phyloP scores from a whole-genome alignment of 176 grass and related monocot species.

The Eremochloa ophiuroides region DNA sequence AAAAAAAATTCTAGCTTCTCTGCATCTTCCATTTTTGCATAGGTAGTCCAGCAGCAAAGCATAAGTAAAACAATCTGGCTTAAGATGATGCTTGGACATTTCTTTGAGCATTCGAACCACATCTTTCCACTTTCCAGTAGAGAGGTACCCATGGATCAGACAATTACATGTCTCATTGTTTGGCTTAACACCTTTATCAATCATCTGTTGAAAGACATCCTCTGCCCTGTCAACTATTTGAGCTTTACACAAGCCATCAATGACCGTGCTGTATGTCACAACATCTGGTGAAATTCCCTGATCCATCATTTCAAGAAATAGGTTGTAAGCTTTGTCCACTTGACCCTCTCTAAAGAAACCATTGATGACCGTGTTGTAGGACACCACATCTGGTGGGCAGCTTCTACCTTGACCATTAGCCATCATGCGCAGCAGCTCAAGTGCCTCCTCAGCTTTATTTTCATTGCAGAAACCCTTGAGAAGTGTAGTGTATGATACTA shows the following conservation, averaged over 20 bases:
- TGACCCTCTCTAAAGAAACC: slow-evolving; percentile 20
- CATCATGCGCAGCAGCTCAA: slow-evolving; percentile 29
- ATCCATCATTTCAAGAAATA: too few relatives aligned
- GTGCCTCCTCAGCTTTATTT: neutral
- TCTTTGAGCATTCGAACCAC: too few relatives aligned
- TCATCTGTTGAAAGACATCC: too few relatives aligned
- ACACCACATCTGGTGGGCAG: slow-evolving; percentile 8
- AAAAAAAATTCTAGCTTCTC: neutral
- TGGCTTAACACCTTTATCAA: too few relatives aligned
- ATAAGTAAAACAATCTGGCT: neutral
- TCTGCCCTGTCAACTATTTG: too few relatives aligned
- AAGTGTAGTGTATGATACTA: neutral
- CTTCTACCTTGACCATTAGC: neutral
- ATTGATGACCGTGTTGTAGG: slow-evolving; percentile 19
- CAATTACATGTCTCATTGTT: too few relatives aligned
- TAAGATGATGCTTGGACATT: too few relatives aligned
- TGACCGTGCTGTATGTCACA: too few relatives aligned
- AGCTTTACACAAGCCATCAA: too few relatives aligned
- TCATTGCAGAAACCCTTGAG: slow-evolving; percentile 32
- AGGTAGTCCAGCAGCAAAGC: neutral
- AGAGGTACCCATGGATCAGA: too few relatives aligned
- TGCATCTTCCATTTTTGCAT: neutral
- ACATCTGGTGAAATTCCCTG: too few relatives aligned
- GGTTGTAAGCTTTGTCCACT: neutral
- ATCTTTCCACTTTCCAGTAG: too few relatives aligned